phyloP scores from a whole-genome alignment of 441 rosid genomes.

The Populus hybrid region DNA sequence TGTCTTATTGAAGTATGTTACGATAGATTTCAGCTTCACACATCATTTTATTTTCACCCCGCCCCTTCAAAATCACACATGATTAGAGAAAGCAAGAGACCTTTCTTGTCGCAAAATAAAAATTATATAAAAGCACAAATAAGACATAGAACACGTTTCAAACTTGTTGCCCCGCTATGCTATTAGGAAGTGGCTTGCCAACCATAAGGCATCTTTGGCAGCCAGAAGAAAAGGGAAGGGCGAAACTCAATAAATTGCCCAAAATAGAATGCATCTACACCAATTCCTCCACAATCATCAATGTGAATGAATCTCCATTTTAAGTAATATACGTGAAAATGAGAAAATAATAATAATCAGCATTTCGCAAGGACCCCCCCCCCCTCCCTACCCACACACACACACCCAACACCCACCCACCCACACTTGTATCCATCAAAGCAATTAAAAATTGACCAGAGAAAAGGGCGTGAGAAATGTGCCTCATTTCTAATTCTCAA shows the following conservation, averaged over 20 bases:
- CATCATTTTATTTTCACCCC: not conserved
- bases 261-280: not conserved
- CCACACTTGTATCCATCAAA: not conserved
- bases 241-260: not conserved
- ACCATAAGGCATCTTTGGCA: not conserved
- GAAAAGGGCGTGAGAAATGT: not conserved
- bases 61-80: not conserved
- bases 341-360: conserved; percentile 1
- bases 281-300: not conserved
- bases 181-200: not conserved
- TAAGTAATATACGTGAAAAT: not conserved
- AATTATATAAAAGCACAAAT: not conserved
- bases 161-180: not conserved
- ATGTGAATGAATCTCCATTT: conserved; percentile 3
- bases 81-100: not conserved
- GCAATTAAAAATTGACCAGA: not conserved
- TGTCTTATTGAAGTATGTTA: not conserved
- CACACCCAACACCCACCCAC: no score
- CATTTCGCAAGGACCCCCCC: not conserved
- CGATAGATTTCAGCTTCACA: not conserved
- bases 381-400: not conserved
- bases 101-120: not conserved
- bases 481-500: not conserved
- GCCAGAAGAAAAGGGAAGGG: not conserved
- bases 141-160: not conserved